Conservation (phyloP, 768 basidiomycete species). For the Amanita exitialis region DNA sequence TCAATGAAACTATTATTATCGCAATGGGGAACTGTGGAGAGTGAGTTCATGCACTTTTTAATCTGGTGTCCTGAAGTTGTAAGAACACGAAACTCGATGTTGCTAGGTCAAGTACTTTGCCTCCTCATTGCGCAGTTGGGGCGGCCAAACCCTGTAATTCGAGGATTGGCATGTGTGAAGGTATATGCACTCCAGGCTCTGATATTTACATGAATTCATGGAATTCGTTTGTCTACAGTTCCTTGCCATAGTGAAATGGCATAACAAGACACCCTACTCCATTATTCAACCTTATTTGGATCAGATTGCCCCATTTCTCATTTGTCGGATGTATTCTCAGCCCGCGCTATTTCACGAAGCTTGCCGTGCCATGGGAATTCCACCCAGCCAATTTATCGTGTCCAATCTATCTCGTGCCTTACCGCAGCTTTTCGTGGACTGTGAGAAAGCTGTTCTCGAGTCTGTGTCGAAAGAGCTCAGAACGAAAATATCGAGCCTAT, state of each 20-base stretch:
- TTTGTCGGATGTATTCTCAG: slow-evolving; percentile 45
- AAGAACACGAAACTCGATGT: slow-evolving; percentile 38
- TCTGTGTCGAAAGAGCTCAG: slow-evolving; percentile 46
- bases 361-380: slow-evolving; percentile 57
- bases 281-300: slow-evolving; percentile 64
- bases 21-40: slow-evolving; percentile 48
- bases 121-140: slow-evolving; percentile 61
- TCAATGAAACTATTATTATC: slow-evolving; percentile 57
- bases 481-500: slow-evolving; percentile 33
- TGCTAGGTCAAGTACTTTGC: slow-evolving; percentile 49
- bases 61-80: background rate
- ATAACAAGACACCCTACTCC: slow-evolving; percentile 53
- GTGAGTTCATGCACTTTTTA: slow-evolving; percentile 17
- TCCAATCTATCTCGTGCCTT: slow-evolving; percentile 55
- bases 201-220: background rate
- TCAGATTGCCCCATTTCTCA: slow-evolving; percentile 54
- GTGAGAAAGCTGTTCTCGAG: slow-evolving; percentile 49
- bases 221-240: slow-evolving; percentile 31
- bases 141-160: slow-evolving; percentile 56
- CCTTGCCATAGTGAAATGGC: slow-evolving; percentile 40
- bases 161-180: slow-evolving; percentile 59
- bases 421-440: slow-evolving; percentile 57
- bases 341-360: slow-evolving; percentile 51
- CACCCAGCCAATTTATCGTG: slow-evolving; percentile 50
- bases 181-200: slow-evolving; percentile 21